Evolutionary conservation across 805 yeast species (phyloP), one percentile per base, ranked within the genome.

Genomic region (Metschnikowia koreensis): DNA sequence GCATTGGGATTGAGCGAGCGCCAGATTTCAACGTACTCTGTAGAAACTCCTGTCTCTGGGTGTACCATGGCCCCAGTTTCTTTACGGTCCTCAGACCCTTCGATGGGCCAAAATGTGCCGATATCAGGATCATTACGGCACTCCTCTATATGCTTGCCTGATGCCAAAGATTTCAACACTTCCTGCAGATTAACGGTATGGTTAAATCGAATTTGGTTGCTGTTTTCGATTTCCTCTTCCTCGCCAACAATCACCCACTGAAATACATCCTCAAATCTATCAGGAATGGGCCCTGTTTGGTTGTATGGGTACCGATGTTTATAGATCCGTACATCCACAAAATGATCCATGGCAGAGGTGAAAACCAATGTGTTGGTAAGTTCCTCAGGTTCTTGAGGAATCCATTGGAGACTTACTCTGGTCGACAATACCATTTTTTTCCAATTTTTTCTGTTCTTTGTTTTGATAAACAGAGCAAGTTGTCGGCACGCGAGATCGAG

Each of bases 221-320:
- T 66, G 10, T 72, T 73, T 6, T 64, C 68, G 36, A 75, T 59
- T 3, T 66, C 64, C 13, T 67, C 66, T 46, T 80, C 81, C 1
- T 62, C 63, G 2, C 89, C 88, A 5, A 78, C 76, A 65, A 81
- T 78, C 1, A 76, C 81, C 85, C 86, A 81, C 58, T 83, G 83
- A 56, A 81, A 81, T 22, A 69, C 61, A 15, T 69, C 52, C 10
- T 60, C 61, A 39, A 69, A 66, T 11, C 44, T 41, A 15, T 51
- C 54, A 5, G 56, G 51, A 3, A 31, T 17, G 9, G 12, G 34
- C 1, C 41, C 46, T 0, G 31, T 53, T 45, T 53, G 58, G 13
- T 45, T 12, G 38, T 56, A 53, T 5, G 60, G 60, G 33, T 58
- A 58, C 33, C 37, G 10, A 10, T 51, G 39, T 36, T 53, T 58